phyloP scores from a whole-genome alignment of 164 flowering plant genomes.

The Vitis riparia region DNA sequence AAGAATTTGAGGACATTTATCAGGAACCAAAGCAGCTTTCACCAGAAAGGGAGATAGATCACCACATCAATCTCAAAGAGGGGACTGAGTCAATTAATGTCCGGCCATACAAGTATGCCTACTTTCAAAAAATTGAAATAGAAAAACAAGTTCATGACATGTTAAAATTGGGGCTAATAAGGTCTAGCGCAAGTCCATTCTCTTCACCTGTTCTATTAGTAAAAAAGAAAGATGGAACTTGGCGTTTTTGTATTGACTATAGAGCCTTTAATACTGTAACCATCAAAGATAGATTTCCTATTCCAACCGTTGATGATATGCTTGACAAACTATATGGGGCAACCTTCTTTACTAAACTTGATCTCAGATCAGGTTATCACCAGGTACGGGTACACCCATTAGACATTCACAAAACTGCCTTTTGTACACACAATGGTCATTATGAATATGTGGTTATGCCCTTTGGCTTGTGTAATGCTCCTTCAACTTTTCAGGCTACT shows the following conservation, averaged over 20 bases:
- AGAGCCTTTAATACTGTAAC: background rate
- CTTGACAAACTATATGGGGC: background rate
- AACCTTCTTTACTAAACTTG: too few relatives aligned
- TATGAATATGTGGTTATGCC: conserved; percentile 11
- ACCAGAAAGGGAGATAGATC: background rate
- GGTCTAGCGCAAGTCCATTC: conserved; percentile 1
- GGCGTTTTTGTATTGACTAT: too few relatives aligned
- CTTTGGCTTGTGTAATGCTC: background rate
- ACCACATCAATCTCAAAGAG: conserved; percentile 4
- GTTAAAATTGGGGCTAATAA: background rate
- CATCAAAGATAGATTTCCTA: background rate
- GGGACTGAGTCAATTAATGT: background rate
- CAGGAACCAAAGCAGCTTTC: too few relatives aligned
- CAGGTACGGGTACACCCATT: background rate
- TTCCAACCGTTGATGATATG: background rate
- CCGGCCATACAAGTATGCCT: conserved; percentile 14
- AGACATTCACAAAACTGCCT: background rate
- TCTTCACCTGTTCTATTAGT: conserved; percentile 2
- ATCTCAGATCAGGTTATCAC: background rate
- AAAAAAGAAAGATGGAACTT: conserved; percentile 7
- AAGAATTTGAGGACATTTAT: too few relatives aligned
- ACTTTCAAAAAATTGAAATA: conserved; percentile 14
- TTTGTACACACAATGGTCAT: conserved; percentile 11
- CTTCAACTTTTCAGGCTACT: background rate
- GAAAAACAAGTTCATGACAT: conserved; percentile 3